Evolutionary conservation across 2,329 filamentous ascomycete species (phyloP), one percentile per base, ranked within the genome.

Genomic region (Aspergillus neoniger): DNA sequence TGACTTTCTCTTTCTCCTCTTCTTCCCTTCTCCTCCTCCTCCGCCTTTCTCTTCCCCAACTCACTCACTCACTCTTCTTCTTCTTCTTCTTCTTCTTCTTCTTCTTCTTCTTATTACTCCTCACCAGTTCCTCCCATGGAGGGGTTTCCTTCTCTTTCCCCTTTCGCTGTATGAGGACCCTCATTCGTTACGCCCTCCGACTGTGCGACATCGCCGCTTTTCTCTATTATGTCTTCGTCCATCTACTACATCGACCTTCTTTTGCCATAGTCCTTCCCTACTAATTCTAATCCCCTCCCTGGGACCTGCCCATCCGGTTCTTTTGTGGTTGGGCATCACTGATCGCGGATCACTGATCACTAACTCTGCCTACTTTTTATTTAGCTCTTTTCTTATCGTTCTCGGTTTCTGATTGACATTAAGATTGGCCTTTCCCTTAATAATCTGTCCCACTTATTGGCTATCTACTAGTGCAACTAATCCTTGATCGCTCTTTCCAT

Each of bases 71-170:
- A 47, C 41, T 54, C 21, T 55, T 49, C 55, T 25, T 30, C 49
- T 25, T 25, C 49, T 15, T 55, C 58, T 32, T 54, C 39, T 52
- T 38, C 55, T 25, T 30, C 49, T 25, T n/a, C n/a, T n/a, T n/a
- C n/a, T n/a, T 30, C 49, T 15, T 57, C 59, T 39, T 54, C 32
- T 52, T 38, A 39, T 59, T 51, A 6, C 32, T 55, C 55, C 55
- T 54, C 47, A 12, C 41, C 32, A 43, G 21, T 47, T 43, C 60
- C 58, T 64, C 60, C 57, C 57, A 69, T 69, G 67, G 67, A 69
- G 67, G 67, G 67, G 61, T 55, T 57, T 63, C 58, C 58, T 58
- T 55, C 53, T 38, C 53, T 62, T 57, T 56, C 63, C 62, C 60
- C 57, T 62, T 61, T 51, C 47, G 59, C 63, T 61, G 55, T 52